phyloP scores from a whole-genome alignment of 75 land plant genomes.

The Chamaecyparis obtusa region DNA sequence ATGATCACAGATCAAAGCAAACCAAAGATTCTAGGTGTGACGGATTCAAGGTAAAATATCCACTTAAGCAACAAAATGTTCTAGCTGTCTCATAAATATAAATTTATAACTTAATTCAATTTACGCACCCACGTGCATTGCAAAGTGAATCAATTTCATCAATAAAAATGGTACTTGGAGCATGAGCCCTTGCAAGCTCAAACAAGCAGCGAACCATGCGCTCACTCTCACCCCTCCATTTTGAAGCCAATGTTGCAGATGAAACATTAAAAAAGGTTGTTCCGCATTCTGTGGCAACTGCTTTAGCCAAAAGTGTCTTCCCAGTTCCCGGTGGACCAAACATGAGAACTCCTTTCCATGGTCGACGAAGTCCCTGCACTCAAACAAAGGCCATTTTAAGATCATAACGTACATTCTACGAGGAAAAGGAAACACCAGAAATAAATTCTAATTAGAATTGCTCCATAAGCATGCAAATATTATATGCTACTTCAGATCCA shows the following conservation, averaged over 20 bases:
- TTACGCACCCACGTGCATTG: slow-evolving; percentile 87
- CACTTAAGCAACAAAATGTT: neutral
- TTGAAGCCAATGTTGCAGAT: slow-evolving; percentile 94
- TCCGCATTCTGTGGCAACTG: slow-evolving; percentile 98
- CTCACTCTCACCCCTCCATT: slow-evolving; percentile 99
- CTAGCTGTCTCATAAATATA: neutral
- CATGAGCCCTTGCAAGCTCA: slow-evolving; percentile 97
- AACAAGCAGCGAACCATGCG: slow-evolving; percentile 97
- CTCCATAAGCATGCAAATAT: neutral
- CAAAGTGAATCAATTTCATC: slow-evolving; percentile 99
- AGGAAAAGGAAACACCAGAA: neutral
- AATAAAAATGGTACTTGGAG: slow-evolving; percentile 97
- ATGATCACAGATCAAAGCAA: neutral
- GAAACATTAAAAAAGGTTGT: slow-evolving; percentile 99
- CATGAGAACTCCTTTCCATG: slow-evolving; percentile 99
- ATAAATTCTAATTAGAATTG: neutral
- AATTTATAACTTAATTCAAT: neutral
- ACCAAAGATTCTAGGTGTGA: neutral
- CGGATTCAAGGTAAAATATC: neutral
- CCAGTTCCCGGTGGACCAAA: slow-evolving; percentile 99
- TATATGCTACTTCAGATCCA: neutral
- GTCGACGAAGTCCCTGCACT: slow-evolving; percentile 86
- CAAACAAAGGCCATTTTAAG: neutral
- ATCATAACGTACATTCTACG: neutral
- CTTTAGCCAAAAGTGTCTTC: slow-evolving; percentile 96